Conservation (phyloP, 495 filamentous ascomycete species). For the Bombardia bombarda region DNA sequence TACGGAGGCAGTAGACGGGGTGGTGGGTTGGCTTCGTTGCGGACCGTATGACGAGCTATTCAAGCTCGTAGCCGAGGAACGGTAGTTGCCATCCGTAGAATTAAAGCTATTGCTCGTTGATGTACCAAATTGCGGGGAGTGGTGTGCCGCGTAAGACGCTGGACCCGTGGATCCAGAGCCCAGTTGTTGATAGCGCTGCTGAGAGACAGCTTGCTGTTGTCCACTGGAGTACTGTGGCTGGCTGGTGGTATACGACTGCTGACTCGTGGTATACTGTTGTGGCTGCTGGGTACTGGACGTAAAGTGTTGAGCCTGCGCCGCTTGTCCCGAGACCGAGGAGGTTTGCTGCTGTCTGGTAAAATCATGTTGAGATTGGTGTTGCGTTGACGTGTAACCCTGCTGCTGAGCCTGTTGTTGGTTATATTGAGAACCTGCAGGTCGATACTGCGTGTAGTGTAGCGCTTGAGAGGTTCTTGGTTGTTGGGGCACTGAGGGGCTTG, state of each 20-base stretch:
- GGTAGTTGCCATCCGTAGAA: constrained; percentile 29
- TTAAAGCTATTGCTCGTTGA: constrained; percentile 29
- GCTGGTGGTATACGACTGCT: constrained; percentile 12
- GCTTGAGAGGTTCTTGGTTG: constrained; percentile 12
- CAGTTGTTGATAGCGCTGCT: constrained; percentile 37
- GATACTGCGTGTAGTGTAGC: constrained; percentile 14
- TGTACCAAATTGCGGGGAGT: constrained; percentile 36
- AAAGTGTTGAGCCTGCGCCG: constrained; percentile 13
- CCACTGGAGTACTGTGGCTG: constrained; percentile 23
- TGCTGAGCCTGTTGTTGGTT: constrained; percentile 15
- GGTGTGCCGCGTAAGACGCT: constrained; percentile 30
- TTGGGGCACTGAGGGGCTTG: constrained; percentile 10
- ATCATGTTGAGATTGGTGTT: constrained; percentile 8
- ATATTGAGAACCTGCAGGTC: constrained; percentile 9
- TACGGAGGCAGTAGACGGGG: constrained; percentile 23
- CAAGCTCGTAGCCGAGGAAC: constrained; percentile 19
- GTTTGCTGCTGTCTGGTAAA: constrained; percentile 17
- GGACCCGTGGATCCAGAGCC: constrained; percentile 25
- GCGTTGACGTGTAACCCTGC: constrained; percentile 5
- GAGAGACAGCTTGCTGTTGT: constrained; percentile 19
- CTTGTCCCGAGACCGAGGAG: constrained; percentile 9
- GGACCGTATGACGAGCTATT: constrained; percentile 25
- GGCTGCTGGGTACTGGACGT: constrained; percentile 10
- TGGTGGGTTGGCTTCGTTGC: constrained; percentile 30
- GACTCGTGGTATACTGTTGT: constrained; percentile 13